Conservation (phyloP, 2,329 filamentous ascomycete genomes). For the Pseudogymnoascus sp. region DNA sequence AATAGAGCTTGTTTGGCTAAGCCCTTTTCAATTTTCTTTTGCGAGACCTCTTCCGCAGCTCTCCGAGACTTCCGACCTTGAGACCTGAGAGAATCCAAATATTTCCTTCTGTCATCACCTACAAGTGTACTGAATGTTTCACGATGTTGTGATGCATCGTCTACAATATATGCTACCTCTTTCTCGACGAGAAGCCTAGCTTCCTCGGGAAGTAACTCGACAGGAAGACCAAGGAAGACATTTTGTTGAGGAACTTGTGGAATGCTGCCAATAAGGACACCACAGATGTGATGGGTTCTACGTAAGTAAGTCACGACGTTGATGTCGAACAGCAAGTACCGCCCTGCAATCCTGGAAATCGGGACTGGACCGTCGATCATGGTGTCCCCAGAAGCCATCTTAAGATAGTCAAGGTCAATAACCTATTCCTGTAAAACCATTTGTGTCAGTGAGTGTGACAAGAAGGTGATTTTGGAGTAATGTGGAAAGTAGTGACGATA, state of each 20-base stretch:
- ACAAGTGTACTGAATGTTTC: slow-evolving; percentile 49
- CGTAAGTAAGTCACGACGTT: slow-evolving; percentile 73
- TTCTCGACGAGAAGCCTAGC: slow-evolving; percentile 73
- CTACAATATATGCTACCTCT: slow-evolving; percentile 70
- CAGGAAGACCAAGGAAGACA: slow-evolving; percentile 79
- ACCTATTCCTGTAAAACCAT: background rate
- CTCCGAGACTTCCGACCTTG: slow-evolving; percentile 42
- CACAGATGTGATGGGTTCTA: slow-evolving; percentile 74
- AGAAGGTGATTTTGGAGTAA: slow-evolving; percentile 15
- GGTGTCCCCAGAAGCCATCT: slow-evolving; percentile 20
- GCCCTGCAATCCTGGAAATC: slow-evolving; percentile 72
- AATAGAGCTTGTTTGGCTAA: slow-evolving; percentile 25
- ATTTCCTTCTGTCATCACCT: slow-evolving; percentile 51
- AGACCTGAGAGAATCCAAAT: slow-evolving; percentile 49
- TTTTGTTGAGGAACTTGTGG: slow-evolving; percentile 94
- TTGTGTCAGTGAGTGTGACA: slow-evolving; percentile 8
- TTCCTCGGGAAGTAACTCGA: slow-evolving; percentile 90
- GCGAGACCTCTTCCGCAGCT: slow-evolving; percentile 29
- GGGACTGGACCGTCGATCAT: slow-evolving; percentile 53
- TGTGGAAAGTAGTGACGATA: slow-evolving; percentile 26
- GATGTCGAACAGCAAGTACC: slow-evolving; percentile 86
- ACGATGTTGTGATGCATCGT: slow-evolving; percentile 66
- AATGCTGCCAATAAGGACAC: slow-evolving; percentile 78
- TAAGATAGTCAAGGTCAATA: background rate
- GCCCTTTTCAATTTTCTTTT: slow-evolving; percentile 24